A percentile compares a stretch with the other conserved stretches of the same genome.
phyloP scores from a whole-genome alignment of 805 yeast genomes.

The Teunomyces aglyptinius region DNA sequence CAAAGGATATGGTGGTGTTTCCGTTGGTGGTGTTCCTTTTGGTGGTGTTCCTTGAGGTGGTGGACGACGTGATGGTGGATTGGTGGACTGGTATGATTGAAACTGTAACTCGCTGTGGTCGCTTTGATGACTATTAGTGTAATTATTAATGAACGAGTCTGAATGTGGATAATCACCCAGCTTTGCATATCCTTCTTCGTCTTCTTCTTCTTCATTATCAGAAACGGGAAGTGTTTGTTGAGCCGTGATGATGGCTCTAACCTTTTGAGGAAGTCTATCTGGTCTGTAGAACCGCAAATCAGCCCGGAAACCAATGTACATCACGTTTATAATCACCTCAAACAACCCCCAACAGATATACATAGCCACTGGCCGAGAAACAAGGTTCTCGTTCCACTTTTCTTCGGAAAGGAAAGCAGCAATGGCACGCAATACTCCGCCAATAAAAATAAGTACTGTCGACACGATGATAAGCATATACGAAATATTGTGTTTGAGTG shows the following conservation, averaged over 20 bases:
- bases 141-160: neutral
- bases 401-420: conserved; percentile 7
- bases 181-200: conserved; percentile 3
- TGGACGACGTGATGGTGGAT: neutral
- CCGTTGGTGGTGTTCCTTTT: neutral
- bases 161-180: neutral
- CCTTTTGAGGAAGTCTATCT: conserved; percentile 16
- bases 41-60: neutral
- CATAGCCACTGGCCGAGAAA: conserved; percentile 12
- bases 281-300: conserved; percentile 25
- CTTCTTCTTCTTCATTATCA: conserved; percentile 25
- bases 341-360: conserved; percentile 20
- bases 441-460: conserved; percentile 13
- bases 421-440: conserved; percentile 11
- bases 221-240: conserved; percentile 26
- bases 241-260: conserved; percentile 18
- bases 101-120: conserved; percentile 12
- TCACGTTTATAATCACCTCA: conserved; percentile 15
- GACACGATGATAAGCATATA: conserved; percentile 8
- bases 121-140: neutral
- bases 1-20: neutral
- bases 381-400: neutral
- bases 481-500: conserved; percentile 14
- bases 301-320: conserved; percentile 18
- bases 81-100: neutral